Conservation (phyloP, 352 stramenopile genomes). For the Phytophthora fragariaefolia region DNA sequence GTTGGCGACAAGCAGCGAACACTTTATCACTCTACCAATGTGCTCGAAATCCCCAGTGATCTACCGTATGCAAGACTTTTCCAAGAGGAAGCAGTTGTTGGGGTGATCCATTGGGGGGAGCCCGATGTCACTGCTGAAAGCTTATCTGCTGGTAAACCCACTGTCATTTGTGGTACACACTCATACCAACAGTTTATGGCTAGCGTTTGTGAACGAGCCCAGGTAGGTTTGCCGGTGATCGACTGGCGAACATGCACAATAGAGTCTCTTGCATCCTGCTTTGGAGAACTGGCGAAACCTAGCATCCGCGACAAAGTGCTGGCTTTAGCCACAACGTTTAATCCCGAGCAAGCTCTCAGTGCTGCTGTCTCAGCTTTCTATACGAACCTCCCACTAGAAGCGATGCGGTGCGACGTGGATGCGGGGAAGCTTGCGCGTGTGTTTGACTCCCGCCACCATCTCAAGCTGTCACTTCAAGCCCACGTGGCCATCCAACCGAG, state of each 20-base stretch:
- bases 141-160: constrained; percentile 77
- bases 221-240: constrained; percentile 70
- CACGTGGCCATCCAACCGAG: constrained; percentile 31
- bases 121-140: constrained; percentile 76
- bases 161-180: constrained; percentile 88
- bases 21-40: constrained; percentile 18
- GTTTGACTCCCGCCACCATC: constrained; percentile 33
- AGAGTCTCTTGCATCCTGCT: constrained; percentile 58
- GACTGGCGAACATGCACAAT: constrained; percentile 64
- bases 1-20: constrained; percentile 5
- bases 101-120: constrained; percentile 69
- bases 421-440: constrained; percentile 37
- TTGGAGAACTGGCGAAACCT: constrained; percentile 49
- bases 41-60: constrained; percentile 32
- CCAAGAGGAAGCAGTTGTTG: constrained; percentile 51
- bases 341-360: constrained; percentile 58
- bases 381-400: constrained; percentile 63
- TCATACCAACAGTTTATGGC: constrained; percentile 87
- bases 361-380: constrained; percentile 75
- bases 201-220: constrained; percentile 58
- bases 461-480: constrained; percentile 44
- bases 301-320: constrained; percentile 44
- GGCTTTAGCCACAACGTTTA: constrained; percentile 50
- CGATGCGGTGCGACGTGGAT: constrained; percentile 78
- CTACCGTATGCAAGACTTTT: constrained; percentile 82